These are phyloP conservation scores for Aspergillus viridinutans DNA, from an alignment of 2,329 filamentous ascomycete species.

Conservation along the genomic window DNA sequence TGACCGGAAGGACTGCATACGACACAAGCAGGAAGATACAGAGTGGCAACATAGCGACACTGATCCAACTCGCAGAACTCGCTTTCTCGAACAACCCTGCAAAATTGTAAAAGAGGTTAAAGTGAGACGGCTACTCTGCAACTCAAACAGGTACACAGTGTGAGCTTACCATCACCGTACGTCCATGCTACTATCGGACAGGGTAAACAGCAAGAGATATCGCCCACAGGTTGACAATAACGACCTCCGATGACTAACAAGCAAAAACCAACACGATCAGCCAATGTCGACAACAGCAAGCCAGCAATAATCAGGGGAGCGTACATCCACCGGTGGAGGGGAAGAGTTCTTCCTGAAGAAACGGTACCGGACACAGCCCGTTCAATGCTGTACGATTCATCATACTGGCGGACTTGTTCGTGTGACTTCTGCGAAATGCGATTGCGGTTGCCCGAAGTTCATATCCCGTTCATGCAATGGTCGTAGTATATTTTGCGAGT, in stretches of 20 bases:
- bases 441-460: conserved; percentile 6
- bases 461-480: conserved; percentile 7
- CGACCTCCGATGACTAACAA: conserved; percentile 56
- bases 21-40: conserved; percentile 74
- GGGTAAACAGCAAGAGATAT: conserved; percentile 74
- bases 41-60: conserved; percentile 67
- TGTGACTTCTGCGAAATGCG: conserved; percentile 6
- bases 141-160: background rate
- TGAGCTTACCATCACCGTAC: conserved; percentile 51
- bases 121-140: background rate
- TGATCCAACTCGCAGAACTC: conserved; percentile 73
- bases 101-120: background rate
- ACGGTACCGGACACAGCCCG: conserved; percentile 64
- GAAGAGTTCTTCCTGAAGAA: conserved; percentile 62
- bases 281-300: background rate
- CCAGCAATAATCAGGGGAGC: conserved; percentile 20
- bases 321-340: conserved; percentile 62
- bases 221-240: conserved; percentile 52
- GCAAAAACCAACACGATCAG: conserved; percentile 18
- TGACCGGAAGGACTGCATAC: conserved; percentile 74
- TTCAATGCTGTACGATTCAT: conserved; percentile 14
- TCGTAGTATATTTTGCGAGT: background rate
- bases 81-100: conserved; percentile 52
- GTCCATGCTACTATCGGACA: conserved; percentile 82
- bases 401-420: conserved; percentile 17